Evolutionary conservation across 2,329 filamentous ascomycete genomes (phyloP).

Genomic region (Paraphaeosphaeria minitans): DNA sequence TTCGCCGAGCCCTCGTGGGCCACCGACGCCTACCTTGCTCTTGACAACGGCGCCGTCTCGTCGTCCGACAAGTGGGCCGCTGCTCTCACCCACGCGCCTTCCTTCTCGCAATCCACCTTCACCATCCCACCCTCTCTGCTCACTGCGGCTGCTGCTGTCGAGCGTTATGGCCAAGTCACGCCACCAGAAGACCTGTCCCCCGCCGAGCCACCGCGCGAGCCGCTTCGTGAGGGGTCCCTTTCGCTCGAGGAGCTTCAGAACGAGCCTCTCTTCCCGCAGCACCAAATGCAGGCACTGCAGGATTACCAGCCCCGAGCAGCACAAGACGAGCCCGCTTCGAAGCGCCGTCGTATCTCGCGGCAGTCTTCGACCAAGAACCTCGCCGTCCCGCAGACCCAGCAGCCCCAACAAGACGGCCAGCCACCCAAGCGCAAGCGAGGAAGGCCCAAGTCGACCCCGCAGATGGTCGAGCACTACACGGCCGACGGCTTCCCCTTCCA

Average conservation of each 20-base stretch:
- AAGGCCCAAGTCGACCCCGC: conserved; percentile 41
- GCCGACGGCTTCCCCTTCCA: conserved; percentile 41
- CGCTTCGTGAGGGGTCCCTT: conserved; percentile 29
- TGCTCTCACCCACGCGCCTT: conserved; percentile 19
- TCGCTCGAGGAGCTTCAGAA: conserved; percentile 36
- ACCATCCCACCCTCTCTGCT: conserved; percentile 38
- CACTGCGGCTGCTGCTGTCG: conserved; percentile 31
- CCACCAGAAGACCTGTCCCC: conserved; percentile 45
- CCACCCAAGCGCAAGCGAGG: conserved; percentile 45
- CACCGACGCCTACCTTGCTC: conserved; percentile 32
- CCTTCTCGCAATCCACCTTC: conserved; percentile 22
- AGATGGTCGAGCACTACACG: conserved; percentile 37
- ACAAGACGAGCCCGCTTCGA: conserved; percentile 21
- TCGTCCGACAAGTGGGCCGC: conserved; percentile 29
- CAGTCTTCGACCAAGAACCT: conserved; percentile 10
- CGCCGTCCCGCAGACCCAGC: conserved; percentile 12
- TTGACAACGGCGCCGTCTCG: conserved; percentile 23
- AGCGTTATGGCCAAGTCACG: conserved; percentile 44
- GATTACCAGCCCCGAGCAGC: conserved; percentile 14
- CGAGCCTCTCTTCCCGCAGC: conserved; percentile 32
- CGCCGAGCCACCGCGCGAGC: conserved; percentile 16
- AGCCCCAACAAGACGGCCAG: conserved; percentile 23
- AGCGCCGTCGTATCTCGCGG: conserved; percentile 35
- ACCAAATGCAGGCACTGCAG: conserved; percentile 13
- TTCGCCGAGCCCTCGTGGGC: conserved; percentile 34